A percentile compares a stretch with the other conserved stretches of the same genome.
Evolutionary conservation across 1,284 basidiomycete species (phyloP).

Genomic region (Heterobasidion irregulare): DNA sequence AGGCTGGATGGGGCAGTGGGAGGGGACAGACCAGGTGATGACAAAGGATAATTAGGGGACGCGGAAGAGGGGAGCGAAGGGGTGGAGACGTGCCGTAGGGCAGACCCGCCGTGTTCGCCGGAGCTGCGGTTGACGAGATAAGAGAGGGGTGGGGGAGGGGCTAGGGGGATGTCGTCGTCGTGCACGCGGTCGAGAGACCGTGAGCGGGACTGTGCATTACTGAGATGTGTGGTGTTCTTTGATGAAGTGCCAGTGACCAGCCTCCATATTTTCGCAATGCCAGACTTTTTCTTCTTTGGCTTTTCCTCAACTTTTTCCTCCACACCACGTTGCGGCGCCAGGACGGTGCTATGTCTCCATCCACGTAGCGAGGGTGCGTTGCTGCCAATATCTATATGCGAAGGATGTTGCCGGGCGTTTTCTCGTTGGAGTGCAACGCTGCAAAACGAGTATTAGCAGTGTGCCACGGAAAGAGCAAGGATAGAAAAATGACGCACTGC

Average conservation of each 20-base stretch:
- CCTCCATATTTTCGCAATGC: conserved; percentile 77
- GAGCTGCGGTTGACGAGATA: conserved; percentile 71
- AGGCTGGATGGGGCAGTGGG: conserved; percentile 66
- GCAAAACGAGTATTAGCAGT: conserved; percentile 4
- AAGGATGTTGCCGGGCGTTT: conserved; percentile 24
- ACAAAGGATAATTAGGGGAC: conserved; percentile 45
- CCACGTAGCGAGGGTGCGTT: conserved; percentile 11
- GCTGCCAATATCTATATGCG: conserved; percentile 32
- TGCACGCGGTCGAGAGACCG: conserved; percentile 32
- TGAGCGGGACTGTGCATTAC: conserved; percentile 25
- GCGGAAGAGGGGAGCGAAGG: conserved; percentile 53
- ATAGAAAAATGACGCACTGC: conserved; percentile 59
- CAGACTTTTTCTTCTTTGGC: conserved; percentile 69
- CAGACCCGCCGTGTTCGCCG: conserved; percentile 31
- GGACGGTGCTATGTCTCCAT: conserved; percentile 6
- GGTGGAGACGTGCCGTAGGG: conserved; percentile 55
- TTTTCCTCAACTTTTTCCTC: conserved; percentile 25
- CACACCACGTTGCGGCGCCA: conserved; percentile 3
- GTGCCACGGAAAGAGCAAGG: not conserved
- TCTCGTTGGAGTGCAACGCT: conserved; percentile 73
- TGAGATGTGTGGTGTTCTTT: conserved; percentile 19
- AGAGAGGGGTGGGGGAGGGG: conserved; percentile 79
- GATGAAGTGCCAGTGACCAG: conserved; percentile 55
- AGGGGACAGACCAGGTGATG: conserved; percentile 53
- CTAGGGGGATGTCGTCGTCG: conserved; percentile 66